Base-by-base conservation (phyloP, 805 yeast genomes). In the Starmerella kuoi region DNA sequence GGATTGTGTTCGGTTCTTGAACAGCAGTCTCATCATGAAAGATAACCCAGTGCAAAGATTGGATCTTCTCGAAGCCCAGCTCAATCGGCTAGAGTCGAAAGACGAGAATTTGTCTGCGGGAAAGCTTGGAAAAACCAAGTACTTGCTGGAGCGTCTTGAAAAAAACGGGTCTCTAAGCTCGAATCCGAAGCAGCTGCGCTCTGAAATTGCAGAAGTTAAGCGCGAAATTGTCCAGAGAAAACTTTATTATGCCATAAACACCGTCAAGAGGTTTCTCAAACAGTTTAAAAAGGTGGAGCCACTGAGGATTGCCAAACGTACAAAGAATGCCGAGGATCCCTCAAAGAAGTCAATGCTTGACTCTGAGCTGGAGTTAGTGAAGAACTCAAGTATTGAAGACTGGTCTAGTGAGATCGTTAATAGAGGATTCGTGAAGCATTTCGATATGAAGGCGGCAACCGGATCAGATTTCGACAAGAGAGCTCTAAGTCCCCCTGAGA, bases 11-110 rank as follows among this genome's bases (percentile, higher is more conserved):
- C n/a, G n/a, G n/a, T n/a, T n/a, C n/a, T n/a, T n/a, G n/a, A n/a
- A n/a, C n/a, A n/a, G n/a, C n/a, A n/a, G n/a, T n/a, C n/a, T n/a
- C n/a, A n/a, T n/a, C n/a, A 50, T 50, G 51, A 54, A 55, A 40
- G 60, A 61, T 36, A 63, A 63, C 44, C 51, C 60, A 37, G 40
- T 56, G 24, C 63, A 62, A 56, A 55, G 61, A 47, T 51, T 64
- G 32, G 67, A 64, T 43, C 34, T 62, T 25, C 55, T 64, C 5
- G 59, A 63, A 47, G 53, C 63, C 17, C 59, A 50, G 48, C 54
- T 60, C 6, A 54, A 55, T n/a, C 37, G 51, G n/a, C 25, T 41
- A 24, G 45, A 45, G 30, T 31, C 18, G 8, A 40, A 37, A 12
- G 30, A 41, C n/a, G 50, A 44, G 17, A 51, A 45, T n/a, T 34